Evolutionary conservation across 2,329 filamentous ascomycete genomes (phyloP).

Genomic region (Diaporthe sp.): DNA sequence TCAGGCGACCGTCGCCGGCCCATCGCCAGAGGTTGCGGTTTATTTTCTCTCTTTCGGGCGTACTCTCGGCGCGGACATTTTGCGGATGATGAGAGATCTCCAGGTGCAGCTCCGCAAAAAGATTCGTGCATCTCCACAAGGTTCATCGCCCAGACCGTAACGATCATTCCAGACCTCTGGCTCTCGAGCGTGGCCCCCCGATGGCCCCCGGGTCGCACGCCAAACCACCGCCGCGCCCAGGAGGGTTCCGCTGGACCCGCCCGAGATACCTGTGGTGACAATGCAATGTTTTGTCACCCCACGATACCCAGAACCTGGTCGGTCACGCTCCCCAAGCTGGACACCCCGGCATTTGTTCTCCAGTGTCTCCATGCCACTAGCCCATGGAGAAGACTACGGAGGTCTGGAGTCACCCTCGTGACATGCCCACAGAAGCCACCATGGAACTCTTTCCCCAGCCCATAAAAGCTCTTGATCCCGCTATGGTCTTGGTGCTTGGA

Average conservation of each 20-base stretch:
- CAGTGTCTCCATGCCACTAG: slow-evolving; percentile 36
- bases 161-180: slow-evolving; percentile 37
- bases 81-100: slow-evolving; percentile 39
- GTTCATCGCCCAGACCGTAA: slow-evolving; percentile 39
- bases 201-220: slow-evolving; percentile 14
- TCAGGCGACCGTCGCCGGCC: slow-evolving; percentile 38
- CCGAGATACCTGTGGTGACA: slow-evolving; percentile 23
- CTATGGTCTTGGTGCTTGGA: slow-evolving; percentile 22
- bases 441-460: slow-evolving; percentile 34
- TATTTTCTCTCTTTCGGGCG: slow-evolving; percentile 38
- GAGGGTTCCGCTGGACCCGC: slow-evolving; percentile 38
- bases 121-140: slow-evolving; percentile 36
- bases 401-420: slow-evolving; percentile 43
- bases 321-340: slow-evolving; percentile 38
- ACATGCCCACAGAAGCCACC: slow-evolving; percentile 36
- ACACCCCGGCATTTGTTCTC: slow-evolving; percentile 36
- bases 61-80: slow-evolving; percentile 40
- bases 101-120: slow-evolving; percentile 40
- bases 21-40: slow-evolving; percentile 33
- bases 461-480: slow-evolving; percentile 39
- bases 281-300: slow-evolving; percentile 42
- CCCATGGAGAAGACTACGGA: slow-evolving; percentile 42
- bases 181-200: slow-evolving; percentile 24
- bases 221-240: slow-evolving; percentile 32
- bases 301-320: slow-evolving; percentile 34